Evolutionary conservation across 208 protist species (phyloP).

Genomic region (Trypanosoma caninum): DNA sequence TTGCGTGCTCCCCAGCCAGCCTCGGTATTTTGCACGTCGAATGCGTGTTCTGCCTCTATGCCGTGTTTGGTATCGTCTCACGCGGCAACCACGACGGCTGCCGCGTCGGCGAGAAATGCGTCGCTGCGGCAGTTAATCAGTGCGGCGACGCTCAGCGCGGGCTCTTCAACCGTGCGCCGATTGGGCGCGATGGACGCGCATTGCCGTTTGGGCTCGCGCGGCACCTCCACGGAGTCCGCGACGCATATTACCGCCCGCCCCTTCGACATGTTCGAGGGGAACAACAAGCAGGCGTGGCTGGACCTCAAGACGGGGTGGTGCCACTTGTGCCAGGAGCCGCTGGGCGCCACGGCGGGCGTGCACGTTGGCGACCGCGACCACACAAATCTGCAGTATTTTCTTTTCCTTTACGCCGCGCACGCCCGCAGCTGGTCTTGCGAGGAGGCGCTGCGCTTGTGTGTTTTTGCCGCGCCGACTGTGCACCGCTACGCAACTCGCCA

Average conservation of each 20-base stretch:
- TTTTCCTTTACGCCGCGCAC: conserved; percentile 64
- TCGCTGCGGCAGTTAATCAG: conserved; percentile 21
- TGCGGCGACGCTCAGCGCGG: conserved; percentile 9
- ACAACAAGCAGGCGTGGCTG: conserved; percentile 79
- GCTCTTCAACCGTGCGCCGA: neutral
- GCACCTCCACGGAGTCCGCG: conserved; percentile 32
- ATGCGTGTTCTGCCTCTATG: neutral
- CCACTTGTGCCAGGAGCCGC: conserved; percentile 80
- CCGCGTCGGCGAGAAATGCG: neutral
- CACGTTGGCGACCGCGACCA: conserved; percentile 82
- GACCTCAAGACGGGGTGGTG: conserved; percentile 64
- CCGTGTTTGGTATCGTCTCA: too few species aligned
- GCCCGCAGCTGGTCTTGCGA: conserved; percentile 19
- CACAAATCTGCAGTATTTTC: conserved; percentile 78
- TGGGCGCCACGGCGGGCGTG: conserved; percentile 46
- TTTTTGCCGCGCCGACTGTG: conserved; percentile 30
- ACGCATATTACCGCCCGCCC: conserved; percentile 21
- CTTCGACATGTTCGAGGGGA: conserved; percentile 62
- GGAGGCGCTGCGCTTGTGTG: conserved; percentile 20
- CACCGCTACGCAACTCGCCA: conserved; percentile 53
- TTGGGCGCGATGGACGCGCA: conserved; percentile 28
- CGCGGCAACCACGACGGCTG: too few species aligned
- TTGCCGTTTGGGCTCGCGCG: conserved; percentile 33
- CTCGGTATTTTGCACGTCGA: neutral
- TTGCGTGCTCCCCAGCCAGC: neutral